Conservation (phyloP, 495 filamentous ascomycete species). For the Aspergillus coremiiformis region DNA sequence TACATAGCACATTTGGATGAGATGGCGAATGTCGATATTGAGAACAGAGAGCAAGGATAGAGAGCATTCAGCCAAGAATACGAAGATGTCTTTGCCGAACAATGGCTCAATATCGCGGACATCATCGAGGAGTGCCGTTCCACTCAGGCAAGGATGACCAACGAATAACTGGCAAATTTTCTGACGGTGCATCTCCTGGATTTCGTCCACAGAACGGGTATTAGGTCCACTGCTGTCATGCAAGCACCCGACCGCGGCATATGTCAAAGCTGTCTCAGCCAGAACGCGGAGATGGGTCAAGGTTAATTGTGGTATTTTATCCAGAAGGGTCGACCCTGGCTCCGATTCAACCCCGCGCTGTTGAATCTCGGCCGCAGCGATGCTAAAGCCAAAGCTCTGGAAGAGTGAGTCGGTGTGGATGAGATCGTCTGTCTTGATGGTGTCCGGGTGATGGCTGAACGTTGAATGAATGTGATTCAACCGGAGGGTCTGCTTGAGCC, state of each 20-base stretch:
- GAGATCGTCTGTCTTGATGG: constrained; percentile 41
- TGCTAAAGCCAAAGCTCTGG: constrained; percentile 73
- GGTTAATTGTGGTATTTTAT: constrained; percentile 72
- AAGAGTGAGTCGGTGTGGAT: constrained; percentile 62
- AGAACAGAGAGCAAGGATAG: constrained; percentile 64
- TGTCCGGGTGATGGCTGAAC: constrained; percentile 36
- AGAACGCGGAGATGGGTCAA: constrained; percentile 86
- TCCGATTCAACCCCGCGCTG: constrained; percentile 80
- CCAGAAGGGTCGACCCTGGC: constrained; percentile 67
- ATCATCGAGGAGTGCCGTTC: constrained; percentile 33
- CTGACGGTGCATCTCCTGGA: constrained; percentile 57
- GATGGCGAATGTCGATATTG: constrained; percentile 67
- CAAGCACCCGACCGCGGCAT: constrained; percentile 68
- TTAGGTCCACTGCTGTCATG: constrained; percentile 47
- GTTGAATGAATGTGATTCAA: constrained; percentile 58
- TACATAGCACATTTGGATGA: constrained; percentile 84
- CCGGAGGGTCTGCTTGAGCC: constrained; percentile 69
- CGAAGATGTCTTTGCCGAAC: constrained; percentile 69
- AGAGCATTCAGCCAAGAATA: constrained; percentile 74
- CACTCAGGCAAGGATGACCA: constrained; percentile 41
- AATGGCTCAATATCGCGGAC: constrained; percentile 56
- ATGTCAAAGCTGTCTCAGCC: constrained; percentile 80
- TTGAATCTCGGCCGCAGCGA: constrained; percentile 83
- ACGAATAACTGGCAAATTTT: constrained; percentile 75
- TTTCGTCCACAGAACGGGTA: constrained; percentile 54